These are phyloP conservation scores for Graphium sp. DNA, from an alignment of 2,329 filamentous ascomycete genomes.

Conservation along the genomic window DNA sequence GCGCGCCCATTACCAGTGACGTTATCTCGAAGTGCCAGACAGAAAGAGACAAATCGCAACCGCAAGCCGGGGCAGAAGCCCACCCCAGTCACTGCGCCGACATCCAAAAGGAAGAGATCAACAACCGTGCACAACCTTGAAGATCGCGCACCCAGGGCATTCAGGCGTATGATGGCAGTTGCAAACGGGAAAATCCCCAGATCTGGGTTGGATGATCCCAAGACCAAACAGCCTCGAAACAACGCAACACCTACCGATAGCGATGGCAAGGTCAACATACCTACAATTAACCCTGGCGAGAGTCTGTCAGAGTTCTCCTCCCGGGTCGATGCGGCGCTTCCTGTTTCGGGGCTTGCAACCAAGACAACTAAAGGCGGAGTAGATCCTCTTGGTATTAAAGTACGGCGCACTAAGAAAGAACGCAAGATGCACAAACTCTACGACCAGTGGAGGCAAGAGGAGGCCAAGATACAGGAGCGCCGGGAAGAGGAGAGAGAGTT, in stretches of 20 bases:
- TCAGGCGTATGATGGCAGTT: conserved; percentile 69
- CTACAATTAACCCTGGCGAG: conserved; percentile 71
- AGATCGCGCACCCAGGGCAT: conserved; percentile 79
- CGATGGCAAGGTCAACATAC: conserved; percentile 18
- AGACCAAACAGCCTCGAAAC: neutral
- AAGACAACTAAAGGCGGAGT: conserved; percentile 44
- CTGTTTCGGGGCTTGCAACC: conserved; percentile 52
- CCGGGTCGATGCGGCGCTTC: conserved; percentile 72
- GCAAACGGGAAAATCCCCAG: conserved; percentile 20
- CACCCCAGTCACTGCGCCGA: conserved; percentile 1
- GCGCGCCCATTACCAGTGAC: conserved; percentile 33
- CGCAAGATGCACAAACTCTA: conserved; percentile 67
- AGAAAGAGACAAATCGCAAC: neutral
- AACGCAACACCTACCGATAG: conserved; percentile 10
- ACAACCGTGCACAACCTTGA: conserved; percentile 20
- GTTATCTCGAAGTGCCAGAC: conserved; percentile 6
- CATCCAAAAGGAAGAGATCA: conserved; percentile 4
- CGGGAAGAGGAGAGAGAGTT: conserved; percentile 49
- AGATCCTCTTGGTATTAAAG: conserved; percentile 48
- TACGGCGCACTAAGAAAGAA: conserved; percentile 66
- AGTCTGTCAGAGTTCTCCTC: conserved; percentile 64
- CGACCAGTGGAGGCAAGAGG: conserved; percentile 58
- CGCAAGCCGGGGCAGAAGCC: conserved; percentile 1
- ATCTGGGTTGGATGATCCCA: conserved; percentile 2
- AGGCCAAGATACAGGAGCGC: conserved; percentile 43